Conservation (phyloP, 2,329 filamentous ascomycete genomes). For the Ophiostoma novo-ulmi region DNA sequence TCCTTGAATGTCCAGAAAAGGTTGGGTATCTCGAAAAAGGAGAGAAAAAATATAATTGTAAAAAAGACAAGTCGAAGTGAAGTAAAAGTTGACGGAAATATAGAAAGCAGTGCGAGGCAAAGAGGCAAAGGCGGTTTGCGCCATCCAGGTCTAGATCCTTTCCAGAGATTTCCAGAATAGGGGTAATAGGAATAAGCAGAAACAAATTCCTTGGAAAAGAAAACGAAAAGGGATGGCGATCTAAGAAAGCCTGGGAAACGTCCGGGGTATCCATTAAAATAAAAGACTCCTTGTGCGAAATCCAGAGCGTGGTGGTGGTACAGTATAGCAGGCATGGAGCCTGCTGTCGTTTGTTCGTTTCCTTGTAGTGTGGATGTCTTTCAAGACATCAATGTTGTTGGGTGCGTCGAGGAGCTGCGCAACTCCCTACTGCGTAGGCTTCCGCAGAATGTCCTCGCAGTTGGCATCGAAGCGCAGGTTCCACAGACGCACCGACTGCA, state of each 20-base stretch:
- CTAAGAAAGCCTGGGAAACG: conserved; percentile 18
- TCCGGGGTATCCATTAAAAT: conserved; percentile 22
- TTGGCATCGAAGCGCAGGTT: conserved; percentile 93
- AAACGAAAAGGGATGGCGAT: conserved; percentile 4
- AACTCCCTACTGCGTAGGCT: conserved; percentile 49
- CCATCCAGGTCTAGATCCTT: conserved; percentile 25
- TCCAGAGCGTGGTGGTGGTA: conserved; percentile 24
- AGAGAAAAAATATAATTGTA: conserved; percentile 9
- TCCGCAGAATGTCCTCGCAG: conserved; percentile 78
- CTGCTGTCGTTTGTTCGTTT: neutral
- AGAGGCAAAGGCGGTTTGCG: conserved; percentile 19
- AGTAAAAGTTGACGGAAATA: neutral
- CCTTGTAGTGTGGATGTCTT: neutral
- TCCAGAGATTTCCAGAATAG: conserved; percentile 1
- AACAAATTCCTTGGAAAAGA: conserved; percentile 16
- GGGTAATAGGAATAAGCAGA: conserved; percentile 5
- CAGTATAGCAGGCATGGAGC: conserved; percentile 13
- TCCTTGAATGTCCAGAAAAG: neutral
- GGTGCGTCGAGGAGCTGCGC: neutral
- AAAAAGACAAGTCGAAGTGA: conserved; percentile 1
- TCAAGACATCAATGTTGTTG: neutral
- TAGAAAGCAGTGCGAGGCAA: conserved; percentile 17
- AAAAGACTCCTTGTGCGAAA: conserved; percentile 22
- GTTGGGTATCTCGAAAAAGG: conserved; percentile 14
- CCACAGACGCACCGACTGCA: conserved; percentile 83